A percentile compares a stretch with the other conserved stretches of the same genome.
Evolutionary conservation across 148 eudicot species (phyloP).

Genomic region (Camellia japonica): DNA sequence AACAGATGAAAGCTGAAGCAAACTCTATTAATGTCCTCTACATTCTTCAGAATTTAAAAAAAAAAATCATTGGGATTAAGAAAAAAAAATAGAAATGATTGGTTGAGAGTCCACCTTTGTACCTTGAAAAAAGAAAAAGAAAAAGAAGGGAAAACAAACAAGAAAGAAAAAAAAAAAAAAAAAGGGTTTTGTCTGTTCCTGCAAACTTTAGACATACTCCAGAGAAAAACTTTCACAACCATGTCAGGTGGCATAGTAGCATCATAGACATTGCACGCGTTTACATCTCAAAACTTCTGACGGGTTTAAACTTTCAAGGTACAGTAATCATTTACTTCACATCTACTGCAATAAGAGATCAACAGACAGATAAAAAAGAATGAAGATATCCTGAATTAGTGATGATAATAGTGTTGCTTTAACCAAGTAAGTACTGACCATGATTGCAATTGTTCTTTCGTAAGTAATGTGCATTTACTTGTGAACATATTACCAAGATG

Average conservation of each 20-base stretch:
- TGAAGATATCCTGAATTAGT: neutral
- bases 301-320: neutral
- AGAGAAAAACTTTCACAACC: neutral
- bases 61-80: neutral
- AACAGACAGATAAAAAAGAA: neutral
- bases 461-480: neutral
- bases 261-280: neutral
- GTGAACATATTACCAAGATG: neutral
- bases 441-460: neutral
- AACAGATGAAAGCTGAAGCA: conserved; percentile 3
- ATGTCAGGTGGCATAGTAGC: neutral
- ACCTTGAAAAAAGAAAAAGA: neutral
- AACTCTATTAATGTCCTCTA: neutral
- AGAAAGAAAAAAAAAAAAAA: neutral
- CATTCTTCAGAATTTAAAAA: neutral
- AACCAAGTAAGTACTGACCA: neutral
- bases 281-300: neutral
- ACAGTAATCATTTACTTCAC: neutral
- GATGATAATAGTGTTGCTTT: neutral
- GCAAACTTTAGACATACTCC: neutral
- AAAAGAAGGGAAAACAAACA: neutral
- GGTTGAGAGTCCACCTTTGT: neutral
- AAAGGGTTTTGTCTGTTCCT: too few species aligned
- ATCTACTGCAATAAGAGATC: neutral
- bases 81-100: neutral